phyloP scores from a whole-genome alignment of 805 yeast genomes.

The Candida loeiensis region DNA sequence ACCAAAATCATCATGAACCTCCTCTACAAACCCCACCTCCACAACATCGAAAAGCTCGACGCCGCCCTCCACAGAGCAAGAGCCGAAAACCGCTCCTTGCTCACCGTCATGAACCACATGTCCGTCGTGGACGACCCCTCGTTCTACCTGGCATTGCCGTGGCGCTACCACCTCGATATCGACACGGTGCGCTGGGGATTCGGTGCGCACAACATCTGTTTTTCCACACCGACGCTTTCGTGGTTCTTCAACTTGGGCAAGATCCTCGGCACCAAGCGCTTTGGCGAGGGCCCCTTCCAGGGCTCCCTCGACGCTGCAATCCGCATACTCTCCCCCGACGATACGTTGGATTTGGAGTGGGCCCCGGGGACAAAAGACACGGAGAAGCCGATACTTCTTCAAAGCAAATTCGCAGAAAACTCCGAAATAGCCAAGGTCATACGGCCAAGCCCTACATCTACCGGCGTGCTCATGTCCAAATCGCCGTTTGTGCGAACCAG shows the following conservation, averaged over 20 bases:
- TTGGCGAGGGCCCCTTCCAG: conserved; percentile 93
- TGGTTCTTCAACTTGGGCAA: conserved; percentile 84
- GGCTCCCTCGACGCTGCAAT: conserved; percentile 85
- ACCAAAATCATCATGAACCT: conserved; percentile 60
- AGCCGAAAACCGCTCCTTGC: conserved; percentile 64
- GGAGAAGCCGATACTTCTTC: conserved; percentile 35
- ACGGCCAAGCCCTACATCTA: conserved; percentile 28
- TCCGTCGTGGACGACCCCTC: conserved; percentile 90
- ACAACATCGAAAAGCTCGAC: conserved; percentile 62
- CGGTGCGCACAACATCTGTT: conserved; percentile 90
- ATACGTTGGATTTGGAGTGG: conserved; percentile 50
- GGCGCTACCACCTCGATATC: conserved; percentile 57
- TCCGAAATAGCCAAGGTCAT: conserved; percentile 17
- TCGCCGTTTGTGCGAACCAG: conserved; percentile 57
- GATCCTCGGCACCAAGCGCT: conserved; percentile 79
- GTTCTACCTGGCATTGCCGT: conserved; percentile 81
- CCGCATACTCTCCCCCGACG: conserved; percentile 74
- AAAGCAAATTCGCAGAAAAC: conserved; percentile 21
- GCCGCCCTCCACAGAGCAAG: conserved; percentile 60
- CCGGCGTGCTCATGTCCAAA: conserved; percentile 23
- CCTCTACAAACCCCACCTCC: conserved; percentile 61
- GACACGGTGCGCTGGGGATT: conserved; percentile 87
- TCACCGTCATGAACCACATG: conserved; percentile 93
- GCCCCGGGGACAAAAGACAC: conserved; percentile 27
- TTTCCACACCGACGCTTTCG: conserved; percentile 48